Base-by-base conservation (phyloP, 257 asterid species). In the Solanum clarkiae region DNA sequence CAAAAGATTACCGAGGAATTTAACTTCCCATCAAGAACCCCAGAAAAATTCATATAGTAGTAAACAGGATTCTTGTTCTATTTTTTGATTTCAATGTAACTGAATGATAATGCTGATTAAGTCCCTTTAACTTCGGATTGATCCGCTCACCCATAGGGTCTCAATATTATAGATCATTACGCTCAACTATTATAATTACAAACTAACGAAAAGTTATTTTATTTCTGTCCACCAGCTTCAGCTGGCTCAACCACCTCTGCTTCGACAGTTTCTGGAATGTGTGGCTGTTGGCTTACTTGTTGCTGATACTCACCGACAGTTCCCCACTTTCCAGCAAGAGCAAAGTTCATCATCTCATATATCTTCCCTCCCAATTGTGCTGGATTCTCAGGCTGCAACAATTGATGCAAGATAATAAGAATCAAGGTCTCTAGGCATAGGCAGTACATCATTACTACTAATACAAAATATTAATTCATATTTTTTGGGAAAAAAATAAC, bases 301-400 rank as follows among this genome's bases (percentile, higher is more conserved):
- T 88, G 91, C 88, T 91, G 88, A 66, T 80, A 84, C 44, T 59
- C 87, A 36, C 80, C 86, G 3, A 65, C 68, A 15, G 91, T 68
- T 57, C 91, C 95, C 98, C 95, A 97, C 87, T 90, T 94, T 59
- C 96, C 93, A 47, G 91, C 84, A 22, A 97, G 98, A 29, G 98
- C 99, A 93, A 89, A 47, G 88, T 89, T 93, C 99, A 97, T 97
- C 99, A 97, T 97, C 89, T 93, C 98, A 47, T 97, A 97, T 10
- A 97, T 95, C 91, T 93, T 95, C 68, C 98, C 98, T 75, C 99
- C 99, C 3, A 97, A 94, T 85, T 92, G 96, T 32, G 99, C 95
- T 22, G 99, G 98, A 84, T 93, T 94, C 88, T 97, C 99, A 2
- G 99, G 98, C 99, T 97, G 94, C 86, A 86, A 55, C 51, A 60